These are phyloP conservation scores for Lactarius trivialis DNA, from an alignment of 768 basidiomycete species.

Conservation along the genomic window DNA sequence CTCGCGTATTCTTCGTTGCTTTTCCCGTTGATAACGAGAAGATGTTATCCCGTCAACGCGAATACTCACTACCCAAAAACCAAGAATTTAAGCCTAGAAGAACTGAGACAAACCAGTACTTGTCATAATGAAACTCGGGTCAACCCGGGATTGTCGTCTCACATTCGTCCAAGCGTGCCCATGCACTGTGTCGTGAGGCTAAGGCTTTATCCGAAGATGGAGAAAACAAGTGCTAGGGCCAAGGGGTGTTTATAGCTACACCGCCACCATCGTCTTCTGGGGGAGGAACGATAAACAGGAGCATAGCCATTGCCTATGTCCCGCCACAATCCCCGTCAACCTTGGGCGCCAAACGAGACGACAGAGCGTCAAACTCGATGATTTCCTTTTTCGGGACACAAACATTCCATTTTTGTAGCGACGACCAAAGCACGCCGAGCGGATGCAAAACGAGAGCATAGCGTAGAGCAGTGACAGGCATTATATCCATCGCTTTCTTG, in stretches of 20 bases:
- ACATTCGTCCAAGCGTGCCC: neutral
- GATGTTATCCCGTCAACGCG: neutral
- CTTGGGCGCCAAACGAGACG: neutral
- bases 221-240: neutral
- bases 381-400: neutral
- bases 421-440: neutral
- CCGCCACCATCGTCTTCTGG: neutral
- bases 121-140: neutral
- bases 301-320: conserved; percentile 10
- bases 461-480: neutral
- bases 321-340: neutral
- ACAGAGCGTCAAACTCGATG: neutral
- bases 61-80: neutral
- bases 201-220: neutral
- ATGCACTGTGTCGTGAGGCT: neutral
- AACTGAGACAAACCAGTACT: neutral
- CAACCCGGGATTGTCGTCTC: neutral
- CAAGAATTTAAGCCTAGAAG: neutral
- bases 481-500: neutral
- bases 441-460: neutral
- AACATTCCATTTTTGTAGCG: neutral
- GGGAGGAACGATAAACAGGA: neutral
- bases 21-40: neutral
- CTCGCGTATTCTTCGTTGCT: neutral
- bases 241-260: neutral